Base-by-base conservation (phyloP, 192 early-diverging fungal species). In the Kickxella alabastrina region DNA sequence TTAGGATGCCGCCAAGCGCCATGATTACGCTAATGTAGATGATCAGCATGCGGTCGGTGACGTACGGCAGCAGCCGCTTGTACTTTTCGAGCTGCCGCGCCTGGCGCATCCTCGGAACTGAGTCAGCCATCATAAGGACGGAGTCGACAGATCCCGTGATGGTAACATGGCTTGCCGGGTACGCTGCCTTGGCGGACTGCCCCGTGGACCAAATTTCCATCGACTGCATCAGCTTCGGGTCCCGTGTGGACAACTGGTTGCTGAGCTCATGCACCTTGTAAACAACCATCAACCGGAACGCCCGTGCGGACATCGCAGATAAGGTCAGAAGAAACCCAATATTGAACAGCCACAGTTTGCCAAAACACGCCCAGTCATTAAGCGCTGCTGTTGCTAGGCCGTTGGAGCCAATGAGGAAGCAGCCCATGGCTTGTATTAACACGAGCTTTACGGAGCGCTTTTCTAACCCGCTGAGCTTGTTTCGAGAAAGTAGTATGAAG, bases 311-410 rank as follows among this genome's bases (percentile, higher is more conserved):
- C 54, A 69, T 52, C 2, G 66, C 66, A 5, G 46, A 40, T 10
- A 69, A 42, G 28, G 54, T 62, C 5, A 70, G 26, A 10, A 61
- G 35, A 24, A 73, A 65, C 3, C 62, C 62, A 1, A 73, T 23
- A 45, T 61, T 65, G 31, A 61, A 60, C 6, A 65, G 47, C 69
- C 69, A 73, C 29, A 73, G 43, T 12, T 54, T 60, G 19, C 44
- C 49, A 23, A 73, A 65, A 26, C 69, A 73, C 13, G 62, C 53
- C 57, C 57, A 65, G 44, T 65, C 45, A 26, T 64, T 64, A 6
- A 60, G 26, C 13, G 62, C 69, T 12, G 62, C 49, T 1, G 52
- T 60, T 1, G 54, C 49, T n/a, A 60, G 41, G 2, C 53, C 57
- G 21, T 59, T 48, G 0, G 50, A 46, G 43, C 57, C 62, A 2